Conservation (phyloP, 2,329 filamentous ascomycete species). For the Trichoderma citrinoviride region DNA sequence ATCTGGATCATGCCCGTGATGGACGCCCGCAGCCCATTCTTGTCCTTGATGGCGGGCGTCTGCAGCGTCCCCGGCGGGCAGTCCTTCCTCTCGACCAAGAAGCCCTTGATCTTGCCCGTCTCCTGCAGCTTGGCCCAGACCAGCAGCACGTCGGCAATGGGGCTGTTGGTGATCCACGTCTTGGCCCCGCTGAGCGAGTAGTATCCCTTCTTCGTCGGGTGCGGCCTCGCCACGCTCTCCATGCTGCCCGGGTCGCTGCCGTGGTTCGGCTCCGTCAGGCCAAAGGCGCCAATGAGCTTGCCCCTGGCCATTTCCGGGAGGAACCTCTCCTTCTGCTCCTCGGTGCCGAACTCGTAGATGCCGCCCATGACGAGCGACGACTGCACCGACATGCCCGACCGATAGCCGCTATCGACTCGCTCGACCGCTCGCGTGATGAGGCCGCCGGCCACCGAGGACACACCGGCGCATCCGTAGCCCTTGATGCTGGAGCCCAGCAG, state of each 20-base stretch:
- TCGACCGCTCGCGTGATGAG: slow-evolving; percentile 89
- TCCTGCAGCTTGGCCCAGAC: slow-evolving; percentile 92
- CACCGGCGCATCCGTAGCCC: slow-evolving; percentile 84
- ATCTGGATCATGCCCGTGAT: slow-evolving; percentile 98
- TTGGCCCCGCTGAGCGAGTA: slow-evolving; percentile 77
- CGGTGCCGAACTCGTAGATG: slow-evolving; percentile 82
- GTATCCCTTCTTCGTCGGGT: slow-evolving; percentile 80
- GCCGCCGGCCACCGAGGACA: slow-evolving; percentile 83
- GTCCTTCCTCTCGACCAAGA: slow-evolving; percentile 79
- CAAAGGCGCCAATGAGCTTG: slow-evolving; percentile 80
- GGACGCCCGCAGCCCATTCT: slow-evolving; percentile 88
- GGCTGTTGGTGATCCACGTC: slow-evolving; percentile 95
- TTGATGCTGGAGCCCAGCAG: slow-evolving; percentile 81
- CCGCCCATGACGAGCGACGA: slow-evolving; percentile 92
- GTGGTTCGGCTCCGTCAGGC: slow-evolving; percentile 89
- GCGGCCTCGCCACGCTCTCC: slow-evolving; percentile 82
- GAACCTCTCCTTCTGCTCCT: slow-evolving; percentile 83
- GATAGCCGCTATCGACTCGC: slow-evolving; percentile 85
- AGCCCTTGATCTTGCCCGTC: slow-evolving; percentile 91
- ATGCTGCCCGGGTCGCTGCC: slow-evolving; percentile 88
- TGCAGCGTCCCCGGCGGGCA: slow-evolving; percentile 87
- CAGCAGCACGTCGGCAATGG: slow-evolving; percentile 79
- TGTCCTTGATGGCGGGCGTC: slow-evolving; percentile 90
- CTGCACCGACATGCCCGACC: slow-evolving; percentile 91
- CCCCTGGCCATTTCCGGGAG: slow-evolving; percentile 80